Evolutionary conservation across 306 rosid species (phyloP), one percentile per base, ranked within the genome.

Genomic region (Cercis canadensis): DNA sequence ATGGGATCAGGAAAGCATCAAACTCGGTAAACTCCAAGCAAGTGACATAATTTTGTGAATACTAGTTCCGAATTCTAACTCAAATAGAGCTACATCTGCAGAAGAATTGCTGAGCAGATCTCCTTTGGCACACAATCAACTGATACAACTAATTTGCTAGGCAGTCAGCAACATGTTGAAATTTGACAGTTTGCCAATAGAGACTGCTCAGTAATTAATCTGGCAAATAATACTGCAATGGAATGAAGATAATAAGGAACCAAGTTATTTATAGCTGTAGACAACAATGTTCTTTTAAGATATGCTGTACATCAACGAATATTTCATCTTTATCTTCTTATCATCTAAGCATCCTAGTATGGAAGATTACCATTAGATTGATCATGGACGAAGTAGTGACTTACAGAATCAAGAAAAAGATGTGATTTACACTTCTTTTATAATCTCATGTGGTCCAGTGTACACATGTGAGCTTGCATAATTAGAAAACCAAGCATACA

Each of bases 91-190:
- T 31, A 11, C 16, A 11, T 29, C 11, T 18, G 68, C 40, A 60
- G 1, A 13, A 37, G 69, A 60, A 72, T 72, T 72, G 47, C 51
- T 46, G 37, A 59, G 61, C 76, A 60, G 16, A 72, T 72, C 76
- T 72, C 76, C 52, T 60, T 71, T 47, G 76, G 76, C 76, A 71
- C 24, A 47, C 76, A 4, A 14, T 37, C 15, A 24, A 33, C 18
- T 34, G 19, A 6, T 7, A 3, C 44, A 53, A 10, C 8, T 4
- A 8, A 13, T 19, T 24, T 37, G 12, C 5, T 7, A 12, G 19
- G 19, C 9, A 53, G 41, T 61, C 36, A 3, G 34, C 29, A 61
- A 19, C 34, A 57, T 57, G 57, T 6, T 52, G 65, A 2, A 17
- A 24, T 45, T 49, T 17, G 68, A 72, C 69, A 39, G 69, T 50